A percentile compares a stretch with the other conserved stretches of the same genome.
phyloP scores from a whole-genome alignment of 140 eudicot genomes.

The Anethum foeniculum region DNA sequence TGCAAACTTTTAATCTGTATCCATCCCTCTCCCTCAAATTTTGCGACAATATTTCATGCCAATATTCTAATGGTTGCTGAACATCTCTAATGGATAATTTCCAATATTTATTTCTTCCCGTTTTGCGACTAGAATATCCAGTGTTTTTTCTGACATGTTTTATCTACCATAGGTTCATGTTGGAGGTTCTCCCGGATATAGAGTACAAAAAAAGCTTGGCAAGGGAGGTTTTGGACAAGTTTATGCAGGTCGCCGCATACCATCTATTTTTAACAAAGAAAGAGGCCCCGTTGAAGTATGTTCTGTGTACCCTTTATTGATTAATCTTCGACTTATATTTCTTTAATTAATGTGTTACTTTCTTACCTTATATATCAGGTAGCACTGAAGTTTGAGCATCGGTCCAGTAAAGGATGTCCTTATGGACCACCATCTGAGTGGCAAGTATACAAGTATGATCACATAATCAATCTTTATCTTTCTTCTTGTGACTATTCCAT shows the following conservation, averaged over 20 bases:
- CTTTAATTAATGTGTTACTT: background rate
- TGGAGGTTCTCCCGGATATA: conserved; percentile 66
- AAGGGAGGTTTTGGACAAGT: conserved; percentile 93
- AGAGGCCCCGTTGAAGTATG: conserved; percentile 18
- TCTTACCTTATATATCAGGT: conserved; percentile 31
- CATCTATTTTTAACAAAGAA: conserved; percentile 13
- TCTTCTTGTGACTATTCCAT: background rate
- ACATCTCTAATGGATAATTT: conserved; percentile 63
- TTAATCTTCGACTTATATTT: background rate
- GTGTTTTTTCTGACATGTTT: background rate
- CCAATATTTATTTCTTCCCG: conserved; percentile 1
- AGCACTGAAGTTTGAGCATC: conserved; percentile 79
- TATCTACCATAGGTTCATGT: conserved; percentile 54
- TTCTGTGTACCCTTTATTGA: background rate
- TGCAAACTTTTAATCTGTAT: background rate
- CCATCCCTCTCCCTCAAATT: background rate
- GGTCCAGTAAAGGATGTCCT: conserved; percentile 71
- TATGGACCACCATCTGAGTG: conserved; percentile 87
- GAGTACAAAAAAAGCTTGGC: conserved; percentile 73
- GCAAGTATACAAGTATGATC: conserved; percentile 83
- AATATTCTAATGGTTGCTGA: background rate
- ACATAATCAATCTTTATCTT: background rate
- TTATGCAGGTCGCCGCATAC: conserved; percentile 68
- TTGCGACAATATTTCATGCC: background rate
- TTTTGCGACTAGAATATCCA: background rate